Base-by-base conservation (phyloP, 352 stramenopile species). In the Pythium plurisporium region DNA sequence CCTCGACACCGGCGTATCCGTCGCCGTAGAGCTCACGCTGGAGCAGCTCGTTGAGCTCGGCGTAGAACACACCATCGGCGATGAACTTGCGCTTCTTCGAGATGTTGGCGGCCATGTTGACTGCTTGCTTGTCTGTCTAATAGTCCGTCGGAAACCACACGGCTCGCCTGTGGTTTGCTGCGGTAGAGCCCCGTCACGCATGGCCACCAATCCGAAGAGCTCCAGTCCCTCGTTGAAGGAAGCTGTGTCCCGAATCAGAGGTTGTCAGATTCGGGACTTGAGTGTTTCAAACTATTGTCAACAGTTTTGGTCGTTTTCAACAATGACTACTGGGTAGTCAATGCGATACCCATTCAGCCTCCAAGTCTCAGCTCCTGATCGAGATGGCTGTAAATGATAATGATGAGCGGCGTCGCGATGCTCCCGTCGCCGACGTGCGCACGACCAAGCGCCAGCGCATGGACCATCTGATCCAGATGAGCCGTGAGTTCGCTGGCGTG, bases 51-150 rank as follows among this genome's bases (percentile, higher is more conserved):
- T 99, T 99, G 22, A 99, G 84, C 79, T 99, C 97, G 70, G 97
- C 96, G 86, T 99, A 99, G 91, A 99, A 99, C 44, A 99, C 96
- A 86, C 97, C 97, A 76, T 99, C 97, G 44, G 97, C 96, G 56
- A 99, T 90, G 82, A 99, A 99, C 87, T 99, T 99, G 70, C 96
- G 91, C 89, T 99, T 99, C 91, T 98, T 98, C 47, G 93, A 98
- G 74, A 99, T 98, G 69, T 93, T 95, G 62, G 76, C 69, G 63
- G 88, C 86, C 87, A 96, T 96, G 44, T 42, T 78, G 54, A 63
- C 62, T 73, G 56, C 62, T 71, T 63, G 31, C 34, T 67, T 61
- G 49, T 56, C 48, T 56, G 60, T 67, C 59, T 55, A 54, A 57
- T 63, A 31, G 25, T 29, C 47, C 14, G 14, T 6, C 12, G 8